Conservation (phyloP, 345 rosid genomes). For the Ricinus communis region DNA sequence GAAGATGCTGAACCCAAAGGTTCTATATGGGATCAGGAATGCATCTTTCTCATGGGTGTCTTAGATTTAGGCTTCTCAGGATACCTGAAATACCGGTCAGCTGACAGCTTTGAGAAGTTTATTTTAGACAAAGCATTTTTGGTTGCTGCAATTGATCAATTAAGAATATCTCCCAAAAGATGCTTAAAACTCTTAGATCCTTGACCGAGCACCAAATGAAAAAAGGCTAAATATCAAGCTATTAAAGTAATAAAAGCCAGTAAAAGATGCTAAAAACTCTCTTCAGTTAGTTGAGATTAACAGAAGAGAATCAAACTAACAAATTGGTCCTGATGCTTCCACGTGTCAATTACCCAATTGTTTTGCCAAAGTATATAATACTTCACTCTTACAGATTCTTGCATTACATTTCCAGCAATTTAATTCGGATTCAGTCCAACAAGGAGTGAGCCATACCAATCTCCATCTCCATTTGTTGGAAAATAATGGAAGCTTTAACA, state of each 20-base stretch:
- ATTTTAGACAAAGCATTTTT: too few relatives aligned
- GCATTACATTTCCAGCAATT: background rate
- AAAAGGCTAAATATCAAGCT: conserved; percentile 2
- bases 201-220: conserved; percentile 7
- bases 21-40: too few relatives aligned
- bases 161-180: too few relatives aligned
- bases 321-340: conserved; percentile 2
- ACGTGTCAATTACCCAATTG: conserved; percentile 16
- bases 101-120: too few relatives aligned
- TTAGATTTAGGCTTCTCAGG: too few relatives aligned
- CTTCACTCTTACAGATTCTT: background rate
- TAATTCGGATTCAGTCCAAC: background rate
- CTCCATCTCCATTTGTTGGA: background rate
- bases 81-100: too few relatives aligned
- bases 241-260: conserved; percentile 6
- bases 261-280: conserved; percentile 16
- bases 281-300: background rate
- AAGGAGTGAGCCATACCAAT: background rate
- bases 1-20: too few relatives aligned
- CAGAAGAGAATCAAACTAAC: conserved; percentile 3
- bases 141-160: too few relatives aligned
- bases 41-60: too few relatives aligned
- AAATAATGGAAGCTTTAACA: conserved; percentile 21
- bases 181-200: too few relatives aligned
- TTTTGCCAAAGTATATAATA: background rate